Base-by-base conservation (phyloP, 2,329 filamentous ascomycete species). In the Arthroderma sp. region DNA sequence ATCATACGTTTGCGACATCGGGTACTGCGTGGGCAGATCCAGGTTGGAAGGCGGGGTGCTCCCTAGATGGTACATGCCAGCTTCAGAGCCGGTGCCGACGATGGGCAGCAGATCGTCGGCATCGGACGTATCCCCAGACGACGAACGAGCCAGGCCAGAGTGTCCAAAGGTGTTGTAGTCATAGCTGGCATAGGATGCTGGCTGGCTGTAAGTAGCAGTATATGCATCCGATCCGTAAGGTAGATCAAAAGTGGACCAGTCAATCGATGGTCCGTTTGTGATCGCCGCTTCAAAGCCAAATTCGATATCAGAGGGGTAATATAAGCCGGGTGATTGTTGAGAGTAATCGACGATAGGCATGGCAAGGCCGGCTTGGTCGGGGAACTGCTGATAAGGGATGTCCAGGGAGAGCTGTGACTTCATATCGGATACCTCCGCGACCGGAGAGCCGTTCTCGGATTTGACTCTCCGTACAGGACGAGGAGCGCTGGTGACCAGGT, bases 111-210 rank as follows among this genome's bases (percentile, higher is more conserved):
- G 74, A 47, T 78, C 76, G 31, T 76, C 76, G 11, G 71, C 68
- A 61, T 78, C 76, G 2, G 76, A 77, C 19, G 73, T 67, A 51
- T 77, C 75, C n/a, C 74, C 75, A 4, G 75, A 77, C 2, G 76
- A 77, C 7, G 75, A 76, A 9, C 70, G 73, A 1, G 73, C 68
- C 11, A 74, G 65, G 7, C 72, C 68, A 28, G 71, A 67, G 23
- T 69, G 69, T 15, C 64, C 68, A 55, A 73, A 68, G 23, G 68
- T 70, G 57, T 69, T 70, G 63, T 73, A 72, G 61, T 76, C 73
- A 61, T 74, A 74, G 61, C 73, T 75, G 15, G 73, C 70, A 59
- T 75, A 76, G 11, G 74, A 76, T 15, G 72, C 72, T 13, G 73
- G 68, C 54, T 76, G 74, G 44, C 72, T 75, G 62, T 70, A 74